Base-by-base conservation (phyloP, 2,329 filamentous ascomycete species). In the Colletotrichum incanum region DNA sequence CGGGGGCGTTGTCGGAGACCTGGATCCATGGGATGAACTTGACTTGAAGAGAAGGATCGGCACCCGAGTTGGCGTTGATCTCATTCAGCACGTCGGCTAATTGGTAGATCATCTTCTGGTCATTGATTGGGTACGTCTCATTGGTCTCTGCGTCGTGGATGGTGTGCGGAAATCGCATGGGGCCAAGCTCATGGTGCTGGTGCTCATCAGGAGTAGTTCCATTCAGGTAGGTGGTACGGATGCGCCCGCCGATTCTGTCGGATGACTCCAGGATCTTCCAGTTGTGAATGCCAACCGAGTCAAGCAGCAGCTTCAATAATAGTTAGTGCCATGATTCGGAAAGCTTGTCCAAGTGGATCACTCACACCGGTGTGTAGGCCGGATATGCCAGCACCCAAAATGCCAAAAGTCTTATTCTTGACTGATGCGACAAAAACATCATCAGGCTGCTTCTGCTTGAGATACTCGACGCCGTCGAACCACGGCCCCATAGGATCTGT, bases 221-320 rank as follows among this genome's bases (percentile, higher is more conserved):
- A 71, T 84, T 84, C 5, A 86, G 77, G 64, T 84, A 86, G 2
- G 78, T 77, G 1, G 84, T 86, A 58, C 81, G 81, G 37, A 86
- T 82, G 5, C 84, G 81, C 1, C 84, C 84, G 0, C 84, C 84
- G 1, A 85, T 68, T 5, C 83, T 78, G 2, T 81, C 75, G 0
- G 81, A 81, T 0, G 84, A 83, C 73, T 86, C 84, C 3, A 83
- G 76, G 0, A 86, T 83, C 56, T 84, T 82, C 84, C 84, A 84
- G 62, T 85, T 82, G 18, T 82, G 80, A 18, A 86, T 79, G 0
- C 84, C 83, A 3, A 84, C 82, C 8, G 82, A 84, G 31, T 84
- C 81, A 3, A 86, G 82, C 18, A 86, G 78, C 14, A 84, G 75
- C 65, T 78, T 34, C 52, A 28, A 8, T 7, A n/a, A 16, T 23